Base-by-base conservation (phyloP, 2,329 filamentous ascomycete genomes). In the Blumeria hordei region DNA sequence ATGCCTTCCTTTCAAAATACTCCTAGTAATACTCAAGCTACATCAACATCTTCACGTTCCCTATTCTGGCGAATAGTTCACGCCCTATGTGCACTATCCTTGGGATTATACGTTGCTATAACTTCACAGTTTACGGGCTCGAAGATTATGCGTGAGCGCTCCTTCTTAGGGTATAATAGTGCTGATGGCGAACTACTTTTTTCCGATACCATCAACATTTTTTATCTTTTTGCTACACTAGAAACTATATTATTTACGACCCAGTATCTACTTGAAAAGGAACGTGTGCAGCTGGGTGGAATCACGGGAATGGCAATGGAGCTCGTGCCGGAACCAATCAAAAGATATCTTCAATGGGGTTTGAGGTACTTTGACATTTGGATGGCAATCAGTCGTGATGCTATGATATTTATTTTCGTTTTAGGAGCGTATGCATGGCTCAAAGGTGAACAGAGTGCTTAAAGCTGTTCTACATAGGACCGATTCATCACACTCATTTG, bases 161-260 rank as follows among this genome's bases (percentile, higher is more conserved):
- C 7, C 51, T 56, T 45, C 11, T 43, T 62, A 8, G 58, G 55
- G 12, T 59, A 57, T 28, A 55, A 63, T 62, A 1, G 67, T 70
- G 34, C 65, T 47, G 53, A 57, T 55, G 57, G 58, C 52, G 58
- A 60, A 39, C 58, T 64, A 55, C 60, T 69, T 54, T 66, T 66
- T 54, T 64, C 65, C 55, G 64, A 67, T 36, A 64, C 71, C 43
- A 70, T 70, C 49, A 72, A 74, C 58, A 81, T 88, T 67, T 88
- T 90, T 67, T 86, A 80, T 71, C 74, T 84, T n/a, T 92, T 90
- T 64, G 81, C 83, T 6, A 86, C 84, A 0, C 80, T 78, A 35
- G 84, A 92, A 69, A 73, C 85, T 10, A 65, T 85, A 54, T 70
- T 90, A 59, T 77, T 90, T 59, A 82, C 78, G 1, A 80, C 76